phyloP scores from a whole-genome alignment of 768 basidiomycete genomes.

The Leccinum ochraceum region DNA sequence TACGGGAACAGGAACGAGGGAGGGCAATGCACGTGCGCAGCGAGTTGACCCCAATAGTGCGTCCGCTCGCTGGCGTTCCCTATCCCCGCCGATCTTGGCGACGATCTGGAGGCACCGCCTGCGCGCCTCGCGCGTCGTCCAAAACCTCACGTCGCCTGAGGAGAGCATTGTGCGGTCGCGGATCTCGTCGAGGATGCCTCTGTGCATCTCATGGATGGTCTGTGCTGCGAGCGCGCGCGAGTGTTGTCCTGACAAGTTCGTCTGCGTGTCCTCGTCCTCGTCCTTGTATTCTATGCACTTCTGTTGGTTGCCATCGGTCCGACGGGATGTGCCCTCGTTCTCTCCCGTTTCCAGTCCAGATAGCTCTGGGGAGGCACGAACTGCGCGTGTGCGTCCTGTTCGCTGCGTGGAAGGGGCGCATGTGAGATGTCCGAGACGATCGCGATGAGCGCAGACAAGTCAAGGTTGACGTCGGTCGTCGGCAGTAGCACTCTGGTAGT shows the following conservation, averaged over 20 bases:
- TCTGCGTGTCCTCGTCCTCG: constrained; percentile 11
- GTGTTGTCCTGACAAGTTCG: constrained; percentile 49
- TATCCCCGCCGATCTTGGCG: not conserved
- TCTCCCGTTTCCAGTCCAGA: constrained; percentile 57
- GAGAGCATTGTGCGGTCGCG: not conserved
- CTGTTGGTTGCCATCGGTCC: not conserved
- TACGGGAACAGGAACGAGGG: too few species aligned
- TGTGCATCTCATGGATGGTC: constrained; percentile 71
- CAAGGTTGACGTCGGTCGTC: constrained; percentile 70
- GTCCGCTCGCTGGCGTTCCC: not conserved
- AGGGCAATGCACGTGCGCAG: too few species aligned
- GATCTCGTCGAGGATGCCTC: constrained; percentile 62
- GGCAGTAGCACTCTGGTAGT: constrained; percentile 38
- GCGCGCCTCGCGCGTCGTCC: constrained; percentile 79
- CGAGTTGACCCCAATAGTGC: too few species aligned
- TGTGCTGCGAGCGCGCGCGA: constrained; percentile 73
- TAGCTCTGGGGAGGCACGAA: constrained; percentile 64
- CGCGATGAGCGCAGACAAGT: constrained; percentile 83
- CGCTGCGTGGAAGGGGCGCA: constrained; percentile 55
- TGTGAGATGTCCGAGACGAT: constrained; percentile 84
- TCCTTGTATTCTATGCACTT: not conserved
- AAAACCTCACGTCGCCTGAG: constrained; percentile 55
- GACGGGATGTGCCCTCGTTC: constrained; percentile 7
- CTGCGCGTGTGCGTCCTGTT: constrained; percentile 58
- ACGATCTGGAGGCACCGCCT: not conserved